These are phyloP conservation scores for Luvunga scandens DNA, from an alignment of 345 rosid species.

Conservation along the genomic window DNA sequence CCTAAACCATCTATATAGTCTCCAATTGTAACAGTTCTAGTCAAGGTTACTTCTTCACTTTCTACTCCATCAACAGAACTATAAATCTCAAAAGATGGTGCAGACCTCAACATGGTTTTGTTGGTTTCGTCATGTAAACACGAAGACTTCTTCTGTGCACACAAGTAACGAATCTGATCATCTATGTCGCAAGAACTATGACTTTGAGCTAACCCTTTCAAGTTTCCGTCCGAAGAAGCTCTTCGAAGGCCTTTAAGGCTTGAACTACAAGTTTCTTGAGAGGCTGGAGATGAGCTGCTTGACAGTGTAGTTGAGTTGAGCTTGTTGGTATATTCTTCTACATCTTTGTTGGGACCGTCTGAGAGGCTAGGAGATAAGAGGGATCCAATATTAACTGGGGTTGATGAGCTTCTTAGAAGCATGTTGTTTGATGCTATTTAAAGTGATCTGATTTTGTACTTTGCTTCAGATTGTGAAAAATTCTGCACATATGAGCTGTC, in stretches of 20 bases:
- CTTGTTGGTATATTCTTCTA: not conserved
- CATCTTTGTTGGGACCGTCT: conserved; percentile 20
- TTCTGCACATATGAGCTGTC: not conserved
- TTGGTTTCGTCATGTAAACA: conserved; percentile 2
- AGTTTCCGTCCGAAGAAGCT: conserved; percentile 32
- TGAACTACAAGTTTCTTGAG: not conserved
- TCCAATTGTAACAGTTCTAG: conserved; percentile 47
- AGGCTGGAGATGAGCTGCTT: conserved; percentile 18
- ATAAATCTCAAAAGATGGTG: conserved; percentile 55
- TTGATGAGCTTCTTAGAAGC: conserved; percentile 30
- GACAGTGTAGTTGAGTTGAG: conserved; percentile 13
- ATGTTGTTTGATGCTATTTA: not conserved
- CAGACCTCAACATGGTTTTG: conserved; percentile 44
- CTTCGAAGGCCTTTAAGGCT: conserved; percentile 18
- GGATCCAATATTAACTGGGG: conserved; percentile 12
- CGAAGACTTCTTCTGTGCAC: conserved; percentile 16
- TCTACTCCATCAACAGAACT: conserved; percentile 28
- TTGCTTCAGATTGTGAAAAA: not conserved
- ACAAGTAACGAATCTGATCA: conserved; percentile 12
- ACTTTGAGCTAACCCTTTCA: conserved; percentile 19
- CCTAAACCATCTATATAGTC: conserved; percentile 30
- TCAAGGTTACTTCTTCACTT: conserved; percentile 24
- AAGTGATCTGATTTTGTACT: not conserved
- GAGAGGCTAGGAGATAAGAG: conserved; percentile 11
- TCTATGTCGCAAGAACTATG: conserved; percentile 13